Base-by-base conservation (phyloP, 805 yeast genomes). In the Lachancea dasiensis region DNA sequence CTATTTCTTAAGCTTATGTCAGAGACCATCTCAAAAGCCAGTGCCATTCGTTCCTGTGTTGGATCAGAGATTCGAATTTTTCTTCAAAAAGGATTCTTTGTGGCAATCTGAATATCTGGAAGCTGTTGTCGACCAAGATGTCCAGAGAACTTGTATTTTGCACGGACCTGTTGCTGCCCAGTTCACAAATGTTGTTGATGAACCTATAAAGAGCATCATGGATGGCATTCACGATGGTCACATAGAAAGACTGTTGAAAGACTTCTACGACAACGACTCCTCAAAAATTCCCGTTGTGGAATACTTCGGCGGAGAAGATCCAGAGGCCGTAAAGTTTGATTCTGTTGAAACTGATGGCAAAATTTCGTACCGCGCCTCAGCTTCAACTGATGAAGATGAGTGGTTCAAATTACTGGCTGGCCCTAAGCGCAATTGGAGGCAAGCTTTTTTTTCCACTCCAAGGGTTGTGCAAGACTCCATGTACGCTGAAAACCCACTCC, bases 141-240 rank as follows among this genome's bases (percentile, higher is more conserved):
- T 92, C 46, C 89, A 89, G 66, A 83, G 98, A 74, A 90, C 97
- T n/a, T 94, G 98, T 83, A 87, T 92, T 51, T 75, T 92, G 56
- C 96, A 87, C 56, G 97, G 98, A 53, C 99, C 99, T 36, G 97
- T 92, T 50, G 95, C 99, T 53, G 96, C 95, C 52, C 87, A 81
- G 67, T 89, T 70, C 71, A 80, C 97, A 52, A 83, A 73, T 55
- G 70, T 73, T 58, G 92, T 85, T 44, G 80, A 92, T 59, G 96
- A 86, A 68, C 97, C 98, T 54, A 85, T 92, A 58, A 80, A 84
- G 65, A 84, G 82, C 31, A 87, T 92, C 51, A 67, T 92, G 67
- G 97, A 90, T 60, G 68, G 73, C 50, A 81, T 92, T 45, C 96
- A 92, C 57, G 78, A 87, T 25, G 96, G 95, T 44, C 97, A 89